These are phyloP conservation scores for sorghum (Sorghum bicolor) DNA, from an alignment of 176 grass and related monocot species.

Conservation along the genomic window Sorghum_bicolor_NCBIv3 NC_012878.2:54118501-54119000, in stretches of 20 bases:
- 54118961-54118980: conserved; percentile 92
- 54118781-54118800: conserved; percentile 1
- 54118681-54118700: conserved; percentile 3
- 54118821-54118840: neutral
- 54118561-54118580: conserved; percentile 90
- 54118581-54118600: conserved; percentile 68
- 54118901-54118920: conserved; percentile 86
- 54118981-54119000: conserved; percentile 89
- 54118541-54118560: conserved; percentile 91
- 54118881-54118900: neutral
- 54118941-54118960: conserved; percentile 90
- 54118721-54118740: conserved; percentile 1
- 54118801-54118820: neutral
- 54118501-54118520: neutral
- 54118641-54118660: conserved; percentile 2
- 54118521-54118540: conserved; percentile 56
- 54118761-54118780: neutral
- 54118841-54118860: neutral
- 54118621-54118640: neutral
- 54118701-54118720: conserved; percentile 7
- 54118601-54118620: conserved; percentile 19
- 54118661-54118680: neutral
- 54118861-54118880: neutral
- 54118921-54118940: conserved; percentile 88
- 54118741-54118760: neutral